A percentile compares a stretch with the other conserved stretches of the same genome.
Evolutionary conservation across 2,329 filamentous ascomycete species (phyloP).

Genomic region (Metarhizium album): DNA sequence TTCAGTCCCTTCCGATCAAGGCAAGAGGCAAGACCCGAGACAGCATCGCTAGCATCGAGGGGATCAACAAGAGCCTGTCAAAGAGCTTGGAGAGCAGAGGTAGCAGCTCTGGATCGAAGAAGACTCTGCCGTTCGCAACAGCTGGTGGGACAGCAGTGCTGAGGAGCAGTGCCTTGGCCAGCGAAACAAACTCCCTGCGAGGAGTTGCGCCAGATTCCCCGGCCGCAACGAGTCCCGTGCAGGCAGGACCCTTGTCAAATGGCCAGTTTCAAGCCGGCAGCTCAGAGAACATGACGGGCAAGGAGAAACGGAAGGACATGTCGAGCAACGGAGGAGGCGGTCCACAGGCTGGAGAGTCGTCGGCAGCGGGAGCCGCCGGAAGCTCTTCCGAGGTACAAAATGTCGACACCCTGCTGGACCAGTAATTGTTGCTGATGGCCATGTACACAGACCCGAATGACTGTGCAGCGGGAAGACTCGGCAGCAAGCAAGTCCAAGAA

Average conservation of each 20-base stretch:
- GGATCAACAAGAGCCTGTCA: conserved; percentile 66
- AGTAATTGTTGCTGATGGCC: conserved; percentile 19
- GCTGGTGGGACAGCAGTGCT: conserved; percentile 28
- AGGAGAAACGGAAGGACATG: background rate
- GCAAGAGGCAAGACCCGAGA: conserved; percentile 34
- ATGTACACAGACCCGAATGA: conserved; percentile 16
- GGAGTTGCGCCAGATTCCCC: conserved; percentile 34
- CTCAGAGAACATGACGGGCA: conserved; percentile 6
- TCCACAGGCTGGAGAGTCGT: conserved; percentile 16
- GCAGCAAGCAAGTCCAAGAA: conserved; percentile 32
- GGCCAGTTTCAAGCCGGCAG: conserved; percentile 12
- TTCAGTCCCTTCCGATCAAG: conserved; percentile 38
- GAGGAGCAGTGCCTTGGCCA: conserved; percentile 42
- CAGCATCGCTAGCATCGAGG: conserved; percentile 50
- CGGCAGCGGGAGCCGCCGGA: conserved; percentile 12
- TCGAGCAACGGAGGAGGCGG: conserved; percentile 7
- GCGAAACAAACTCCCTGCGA: conserved; percentile 49
- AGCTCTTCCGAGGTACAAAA: conserved; percentile 41
- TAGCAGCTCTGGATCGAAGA: conserved; percentile 78
- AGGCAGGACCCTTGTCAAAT: conserved; percentile 17
- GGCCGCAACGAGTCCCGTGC: conserved; percentile 29
- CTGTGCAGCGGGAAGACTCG: conserved; percentile 28
- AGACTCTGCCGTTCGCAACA: conserved; percentile 49
- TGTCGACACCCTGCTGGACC: conserved; percentile 40
- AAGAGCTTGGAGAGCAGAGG: conserved; percentile 87